Conservation (phyloP, 2,329 filamentous ascomycete species). For the Nemania bipapillata region DNA sequence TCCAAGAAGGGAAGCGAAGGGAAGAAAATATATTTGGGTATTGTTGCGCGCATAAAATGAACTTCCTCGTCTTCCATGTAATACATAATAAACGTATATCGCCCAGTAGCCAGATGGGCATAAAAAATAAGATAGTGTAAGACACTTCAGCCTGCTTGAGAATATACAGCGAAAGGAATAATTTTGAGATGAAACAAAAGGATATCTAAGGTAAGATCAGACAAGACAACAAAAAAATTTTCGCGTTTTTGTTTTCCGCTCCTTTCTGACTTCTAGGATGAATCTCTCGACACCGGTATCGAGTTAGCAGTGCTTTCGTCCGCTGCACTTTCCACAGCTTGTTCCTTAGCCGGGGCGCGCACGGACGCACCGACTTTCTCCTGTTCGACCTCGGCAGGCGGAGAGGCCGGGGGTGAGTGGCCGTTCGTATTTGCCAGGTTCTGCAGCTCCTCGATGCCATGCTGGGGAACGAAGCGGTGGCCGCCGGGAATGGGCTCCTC, state of each 20-base stretch:
- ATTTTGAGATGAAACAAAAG: conserved; percentile 11
- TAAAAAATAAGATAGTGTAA: conserved; percentile 1
- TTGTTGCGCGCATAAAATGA: conserved; percentile 12
- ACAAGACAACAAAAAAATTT: not conserved
- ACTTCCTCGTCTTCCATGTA: not conserved
- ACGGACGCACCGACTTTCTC: conserved; percentile 49
- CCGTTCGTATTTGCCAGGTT: conserved; percentile 70
- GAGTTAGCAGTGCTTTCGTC: conserved; percentile 28
- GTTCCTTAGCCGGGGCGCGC: conserved; percentile 45
- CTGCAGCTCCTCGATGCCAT: conserved; percentile 77
- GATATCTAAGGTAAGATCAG: conserved; percentile 24
- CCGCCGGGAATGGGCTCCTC: conserved; percentile 70
- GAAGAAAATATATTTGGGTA: conserved; percentile 12
- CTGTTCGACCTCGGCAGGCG: conserved; percentile 53
- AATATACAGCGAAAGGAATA: conserved; percentile 20
- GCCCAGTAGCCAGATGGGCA: not conserved
- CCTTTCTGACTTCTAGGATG: conserved; percentile 2
- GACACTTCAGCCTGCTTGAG: conserved; percentile 22
- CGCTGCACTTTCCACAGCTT: conserved; percentile 32
- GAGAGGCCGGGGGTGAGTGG: conserved; percentile 46
- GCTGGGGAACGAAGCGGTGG: conserved; percentile 71
- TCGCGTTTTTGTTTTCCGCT: not conserved
- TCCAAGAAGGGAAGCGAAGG: not conserved
- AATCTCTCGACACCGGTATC: conserved; percentile 29
- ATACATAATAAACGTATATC: conserved; percentile 1